These are phyloP conservation scores for Suillus tomentosus DNA, from an alignment of 768 basidiomycete genomes.

Conservation along the genomic window DNA sequence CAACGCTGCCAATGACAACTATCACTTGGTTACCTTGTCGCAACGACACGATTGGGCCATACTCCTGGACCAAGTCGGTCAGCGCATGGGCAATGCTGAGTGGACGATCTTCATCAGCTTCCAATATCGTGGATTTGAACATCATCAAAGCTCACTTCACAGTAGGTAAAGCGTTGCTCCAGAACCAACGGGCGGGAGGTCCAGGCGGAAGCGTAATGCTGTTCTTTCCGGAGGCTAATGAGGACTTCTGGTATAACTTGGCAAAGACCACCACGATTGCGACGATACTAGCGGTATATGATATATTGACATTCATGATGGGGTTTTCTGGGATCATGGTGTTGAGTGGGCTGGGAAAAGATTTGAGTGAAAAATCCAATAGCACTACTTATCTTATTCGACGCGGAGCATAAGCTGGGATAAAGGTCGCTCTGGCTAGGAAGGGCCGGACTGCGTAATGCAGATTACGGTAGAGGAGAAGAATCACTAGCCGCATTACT, in stretches of 20 bases:
- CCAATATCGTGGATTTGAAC: neutral
- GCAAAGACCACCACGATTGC: constrained; percentile 30
- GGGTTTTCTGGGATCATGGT: constrained; percentile 22
- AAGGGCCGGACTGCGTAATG: neutral
- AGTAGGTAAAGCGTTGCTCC: neutral
- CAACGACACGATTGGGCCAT: constrained; percentile 57
- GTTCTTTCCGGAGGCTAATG: neutral
- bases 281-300: constrained; percentile 45
- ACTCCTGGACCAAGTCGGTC: constrained; percentile 52
- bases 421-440: neutral
- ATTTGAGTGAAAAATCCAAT: constrained; percentile 35
- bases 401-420: neutral
- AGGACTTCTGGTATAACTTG: neutral
- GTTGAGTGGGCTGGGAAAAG: constrained; percentile 34
- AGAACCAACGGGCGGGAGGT: neutral
- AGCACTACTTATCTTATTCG: neutral
- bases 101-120: neutral
- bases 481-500: too few species aligned
- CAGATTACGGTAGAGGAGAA: neutral
- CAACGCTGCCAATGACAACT: constrained; percentile 22
- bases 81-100: constrained; percentile 27
- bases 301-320: constrained; percentile 33
- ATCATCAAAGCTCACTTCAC: neutral
- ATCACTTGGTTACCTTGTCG: constrained; percentile 41
- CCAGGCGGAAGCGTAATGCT: neutral